Evolutionary conservation across 495 filamentous ascomycete species (phyloP).

Genomic region (Annulohypoxylon stygium): DNA sequence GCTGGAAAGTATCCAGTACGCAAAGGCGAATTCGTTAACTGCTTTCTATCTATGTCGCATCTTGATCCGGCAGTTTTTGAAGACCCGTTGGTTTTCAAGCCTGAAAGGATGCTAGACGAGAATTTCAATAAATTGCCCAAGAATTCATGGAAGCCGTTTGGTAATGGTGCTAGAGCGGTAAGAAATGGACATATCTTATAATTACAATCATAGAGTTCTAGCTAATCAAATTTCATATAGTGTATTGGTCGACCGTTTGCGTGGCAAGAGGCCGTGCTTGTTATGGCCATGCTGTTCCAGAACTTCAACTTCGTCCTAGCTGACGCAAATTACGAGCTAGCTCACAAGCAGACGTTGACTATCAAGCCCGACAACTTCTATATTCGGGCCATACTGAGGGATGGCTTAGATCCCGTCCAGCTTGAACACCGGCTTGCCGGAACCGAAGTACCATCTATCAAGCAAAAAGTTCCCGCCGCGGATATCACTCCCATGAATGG

Average conservation of each 20-base stretch:
- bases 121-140: slow-evolving; percentile 66
- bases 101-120: slow-evolving; percentile 70
- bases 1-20: slow-evolving; percentile 74
- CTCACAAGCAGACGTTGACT: slow-evolving; percentile 72
- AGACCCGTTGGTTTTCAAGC: slow-evolving; percentile 64
- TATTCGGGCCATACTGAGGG: slow-evolving; percentile 69
- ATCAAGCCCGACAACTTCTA: slow-evolving; percentile 76
- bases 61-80: slow-evolving; percentile 59
- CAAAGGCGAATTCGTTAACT: slow-evolving; percentile 65
- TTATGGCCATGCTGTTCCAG: slow-evolving; percentile 64
- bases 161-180: slow-evolving; percentile 32
- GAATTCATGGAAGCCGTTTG: slow-evolving; percentile 63
- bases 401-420: slow-evolving; percentile 64
- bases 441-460: not conserved
- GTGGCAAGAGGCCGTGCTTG: slow-evolving; percentile 67
- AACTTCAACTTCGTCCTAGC: slow-evolving; percentile 67
- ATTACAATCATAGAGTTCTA: not conserved
- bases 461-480: not conserved
- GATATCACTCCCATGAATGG: not conserved
- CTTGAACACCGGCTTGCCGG: slow-evolving; percentile 62
- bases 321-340: slow-evolving; percentile 69
- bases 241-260: slow-evolving; percentile 71
- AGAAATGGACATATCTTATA: not conserved
- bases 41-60: slow-evolving; percentile 58
- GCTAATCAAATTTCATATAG: slow-evolving; percentile 10